Conservation (phyloP, 495 filamentous ascomycete species). For the Neurospora sp. region DNA sequence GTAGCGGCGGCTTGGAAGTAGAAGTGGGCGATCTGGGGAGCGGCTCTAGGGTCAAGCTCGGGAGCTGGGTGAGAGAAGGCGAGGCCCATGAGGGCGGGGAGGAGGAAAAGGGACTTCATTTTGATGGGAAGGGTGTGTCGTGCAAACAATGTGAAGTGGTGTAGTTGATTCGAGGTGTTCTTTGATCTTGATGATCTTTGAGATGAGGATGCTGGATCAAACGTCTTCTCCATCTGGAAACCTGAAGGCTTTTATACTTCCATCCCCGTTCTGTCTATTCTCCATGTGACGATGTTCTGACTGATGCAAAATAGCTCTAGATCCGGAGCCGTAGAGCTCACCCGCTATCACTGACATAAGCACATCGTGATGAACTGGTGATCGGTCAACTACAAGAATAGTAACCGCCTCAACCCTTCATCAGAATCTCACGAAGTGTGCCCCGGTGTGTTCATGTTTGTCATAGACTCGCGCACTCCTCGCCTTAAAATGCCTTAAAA, state of each 20-base stretch:
- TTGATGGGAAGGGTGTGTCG: neutral
- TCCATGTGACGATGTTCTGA: neutral
- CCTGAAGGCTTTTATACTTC: neutral
- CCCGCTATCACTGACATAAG: neutral
- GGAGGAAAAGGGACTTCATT: constrained; percentile 9
- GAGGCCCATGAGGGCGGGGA: constrained; percentile 4
- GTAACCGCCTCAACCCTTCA: neutral
- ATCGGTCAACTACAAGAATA: neutral
- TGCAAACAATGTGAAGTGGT: neutral
- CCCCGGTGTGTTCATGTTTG: neutral
- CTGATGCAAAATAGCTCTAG: neutral
- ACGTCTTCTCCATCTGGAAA: neutral
- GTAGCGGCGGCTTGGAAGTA: constrained; percentile 21
- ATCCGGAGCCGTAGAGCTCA: neutral
- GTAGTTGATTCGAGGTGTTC: neutral
- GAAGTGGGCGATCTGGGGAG: constrained; percentile 17
- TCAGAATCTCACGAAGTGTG: neutral
- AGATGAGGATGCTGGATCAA: neutral
- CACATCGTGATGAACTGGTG: neutral
- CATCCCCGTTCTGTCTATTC: neutral
- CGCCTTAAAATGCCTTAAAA: neutral
- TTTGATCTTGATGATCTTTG: neutral
- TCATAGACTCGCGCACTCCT: neutral
- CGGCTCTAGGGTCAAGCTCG: constrained; percentile 9
- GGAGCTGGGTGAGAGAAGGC: constrained; percentile 6